phyloP scores from a whole-genome alignment of 768 basidiomycete genomes.

The Nidularia sp. region DNA sequence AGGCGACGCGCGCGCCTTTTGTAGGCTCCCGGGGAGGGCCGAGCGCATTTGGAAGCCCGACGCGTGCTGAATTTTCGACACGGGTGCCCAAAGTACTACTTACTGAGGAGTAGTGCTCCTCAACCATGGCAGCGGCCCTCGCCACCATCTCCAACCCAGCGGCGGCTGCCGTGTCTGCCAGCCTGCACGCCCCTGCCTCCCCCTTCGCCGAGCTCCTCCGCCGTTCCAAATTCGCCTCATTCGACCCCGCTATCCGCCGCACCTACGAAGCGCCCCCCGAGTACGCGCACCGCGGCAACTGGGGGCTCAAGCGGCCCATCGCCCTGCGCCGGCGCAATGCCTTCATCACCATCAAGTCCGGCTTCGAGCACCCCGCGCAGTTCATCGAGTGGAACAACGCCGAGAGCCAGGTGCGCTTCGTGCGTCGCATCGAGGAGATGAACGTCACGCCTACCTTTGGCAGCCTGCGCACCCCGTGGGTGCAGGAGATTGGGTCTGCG shows the following conservation, averaged over 20 bases:
- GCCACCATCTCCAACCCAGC: slow-evolving; percentile 1
- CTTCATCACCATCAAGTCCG: slow-evolving; percentile 54
- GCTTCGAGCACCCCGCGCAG: slow-evolving; percentile 68
- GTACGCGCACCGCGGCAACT: slow-evolving; percentile 74
- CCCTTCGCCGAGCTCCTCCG: slow-evolving; percentile 75
- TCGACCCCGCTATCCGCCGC: slow-evolving; percentile 72
- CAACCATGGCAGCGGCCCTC: slow-evolving; percentile 7
- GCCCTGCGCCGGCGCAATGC: slow-evolving; percentile 60
- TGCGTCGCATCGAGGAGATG: slow-evolving; percentile 65
- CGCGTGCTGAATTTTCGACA: not conserved
- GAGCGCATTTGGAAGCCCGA: slow-evolving; percentile 16
- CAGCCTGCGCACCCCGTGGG: slow-evolving; percentile 28
- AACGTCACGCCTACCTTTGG: slow-evolving; percentile 30
- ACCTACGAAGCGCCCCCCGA: slow-evolving; percentile 71
- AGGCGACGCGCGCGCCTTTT: slow-evolving; percentile 13
- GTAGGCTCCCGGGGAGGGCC: slow-evolving; percentile 18
- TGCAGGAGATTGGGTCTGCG: slow-evolving; percentile 29
- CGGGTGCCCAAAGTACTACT: not conserved
- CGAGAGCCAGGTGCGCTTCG: slow-evolving; percentile 62
- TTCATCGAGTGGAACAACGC: slow-evolving; percentile 77
- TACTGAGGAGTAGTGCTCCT: not conserved
- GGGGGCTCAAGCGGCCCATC: slow-evolving; percentile 83
- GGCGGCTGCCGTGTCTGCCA: not conserved
- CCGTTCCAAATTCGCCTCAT: slow-evolving; percentile 78
- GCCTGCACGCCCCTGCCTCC: slow-evolving; percentile 41